Conservation (phyloP, 2,329 filamentous ascomycete species). For the Diaporthe helianthi region DNA sequence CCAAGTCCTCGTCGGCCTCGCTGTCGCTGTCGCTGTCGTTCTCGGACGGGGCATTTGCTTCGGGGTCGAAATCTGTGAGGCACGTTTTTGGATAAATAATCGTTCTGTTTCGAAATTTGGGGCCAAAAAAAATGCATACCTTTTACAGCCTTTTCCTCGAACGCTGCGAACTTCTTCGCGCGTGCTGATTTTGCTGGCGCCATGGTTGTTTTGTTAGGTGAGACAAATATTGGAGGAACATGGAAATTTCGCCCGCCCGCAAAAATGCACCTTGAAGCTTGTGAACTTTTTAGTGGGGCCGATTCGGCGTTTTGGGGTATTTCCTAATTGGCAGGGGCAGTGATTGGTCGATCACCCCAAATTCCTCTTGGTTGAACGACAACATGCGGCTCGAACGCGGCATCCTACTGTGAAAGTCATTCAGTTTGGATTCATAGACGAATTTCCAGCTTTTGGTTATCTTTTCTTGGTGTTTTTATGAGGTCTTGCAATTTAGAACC, state of each 20-base stretch:
- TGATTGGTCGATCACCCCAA: constrained; percentile 10
- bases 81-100: background rate
- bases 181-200: constrained; percentile 56
- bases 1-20: constrained; percentile 58
- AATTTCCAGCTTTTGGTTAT: too few species aligned
- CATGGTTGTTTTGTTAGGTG: constrained; percentile 49
- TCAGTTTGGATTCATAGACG: background rate
- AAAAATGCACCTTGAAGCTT: constrained; percentile 34
- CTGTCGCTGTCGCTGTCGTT: constrained; percentile 61
- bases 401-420: background rate
- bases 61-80: constrained; percentile 77
- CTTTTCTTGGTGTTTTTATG: background rate
- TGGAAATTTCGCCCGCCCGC: constrained; percentile 22
- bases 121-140: constrained; percentile 53
- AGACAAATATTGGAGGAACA: constrained; percentile 33
- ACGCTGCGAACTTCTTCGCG: constrained; percentile 66
- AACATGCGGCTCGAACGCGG: background rate
- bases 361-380: background rate
- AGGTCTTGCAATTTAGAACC: background rate
- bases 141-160: constrained; percentile 66
- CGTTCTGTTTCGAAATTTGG: background rate
- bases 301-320: background rate
- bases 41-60: constrained; percentile 66
- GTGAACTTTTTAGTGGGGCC: constrained; percentile 36
- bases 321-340: background rate